Percentiles rank a stretch among this genome's conserved stretches.
Conservation (phyloP, 768 basidiomycete genomes). For the Sporobolomyces phaffii region DNA sequence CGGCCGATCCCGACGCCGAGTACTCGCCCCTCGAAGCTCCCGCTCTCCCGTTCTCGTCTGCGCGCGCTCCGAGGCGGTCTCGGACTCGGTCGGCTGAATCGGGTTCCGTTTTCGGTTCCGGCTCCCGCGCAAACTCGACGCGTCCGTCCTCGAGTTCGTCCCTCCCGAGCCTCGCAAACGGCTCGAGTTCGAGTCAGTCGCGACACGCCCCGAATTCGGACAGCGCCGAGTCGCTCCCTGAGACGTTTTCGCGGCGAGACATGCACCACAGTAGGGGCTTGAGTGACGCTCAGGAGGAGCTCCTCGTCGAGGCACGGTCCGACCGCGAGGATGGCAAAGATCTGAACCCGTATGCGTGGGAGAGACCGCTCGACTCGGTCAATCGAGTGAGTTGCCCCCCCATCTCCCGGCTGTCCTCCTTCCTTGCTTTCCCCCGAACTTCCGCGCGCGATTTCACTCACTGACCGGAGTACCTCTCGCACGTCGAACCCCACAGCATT, state of each 20-base stretch:
- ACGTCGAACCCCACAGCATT: constrained; percentile 12
- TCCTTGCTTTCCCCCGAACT: neutral
- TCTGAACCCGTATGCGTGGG: constrained; percentile 29
- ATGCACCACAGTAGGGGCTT: constrained; percentile 7
- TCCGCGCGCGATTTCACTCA: neutral
- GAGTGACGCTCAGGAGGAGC: constrained; percentile 30
- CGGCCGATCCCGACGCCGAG: neutral
- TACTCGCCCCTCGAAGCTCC: constrained; percentile 26
- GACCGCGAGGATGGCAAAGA: constrained; percentile 5
- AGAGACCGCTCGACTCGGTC: constrained; percentile 32
- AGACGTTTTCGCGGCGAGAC: neutral
- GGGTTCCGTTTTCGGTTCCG: too few relatives aligned
- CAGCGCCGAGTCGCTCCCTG: neutral
- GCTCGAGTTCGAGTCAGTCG: neutral
- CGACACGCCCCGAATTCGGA: neutral
- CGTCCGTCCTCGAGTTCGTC: constrained; percentile 3
- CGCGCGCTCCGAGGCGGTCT: neutral
- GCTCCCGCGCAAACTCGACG: neutral
- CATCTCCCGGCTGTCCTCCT: too few relatives aligned
- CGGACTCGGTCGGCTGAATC: neutral
- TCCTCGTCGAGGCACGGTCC: constrained; percentile 12
- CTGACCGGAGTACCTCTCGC: neutral
- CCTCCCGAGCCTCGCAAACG: neutral
- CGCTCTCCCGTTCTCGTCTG: constrained; percentile 11
- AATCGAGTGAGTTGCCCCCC: constrained; percentile 17